phyloP scores from a whole-genome alignment of 768 basidiomycete species.

The Pisolithus albus region DNA sequence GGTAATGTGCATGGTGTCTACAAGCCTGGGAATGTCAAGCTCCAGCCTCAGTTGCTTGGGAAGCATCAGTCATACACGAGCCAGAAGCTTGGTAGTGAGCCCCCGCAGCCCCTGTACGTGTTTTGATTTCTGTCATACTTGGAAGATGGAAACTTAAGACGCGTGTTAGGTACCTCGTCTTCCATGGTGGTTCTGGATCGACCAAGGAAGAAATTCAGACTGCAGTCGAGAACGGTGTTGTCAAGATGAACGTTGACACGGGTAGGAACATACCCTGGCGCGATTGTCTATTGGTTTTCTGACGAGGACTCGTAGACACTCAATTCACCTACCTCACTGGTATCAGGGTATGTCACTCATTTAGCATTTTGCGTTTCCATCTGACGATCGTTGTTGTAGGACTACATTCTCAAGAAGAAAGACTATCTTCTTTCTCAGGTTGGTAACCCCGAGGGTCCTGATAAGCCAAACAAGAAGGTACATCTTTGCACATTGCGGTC shows the following conservation, averaged over 20 bases:
- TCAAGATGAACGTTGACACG: constrained; percentile 99
- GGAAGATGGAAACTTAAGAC: constrained; percentile 3
- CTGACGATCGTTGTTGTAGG: constrained; percentile 32
- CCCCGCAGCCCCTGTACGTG: constrained; percentile 75
- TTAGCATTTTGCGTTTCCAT: no score
- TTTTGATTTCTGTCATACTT: constrained; percentile 1
- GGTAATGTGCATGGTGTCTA: constrained; percentile 99
- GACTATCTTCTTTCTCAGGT: constrained; percentile 88
- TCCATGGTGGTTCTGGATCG: constrained; percentile 99
- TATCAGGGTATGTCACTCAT: constrained; percentile 50
- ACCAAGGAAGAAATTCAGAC: constrained; percentile 92
- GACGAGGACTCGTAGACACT: constrained; percentile 42
- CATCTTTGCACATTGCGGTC: neutral
- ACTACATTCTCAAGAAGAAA: constrained; percentile 81
- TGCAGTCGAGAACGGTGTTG: constrained; percentile 86
- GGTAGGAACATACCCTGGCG: constrained; percentile 26
- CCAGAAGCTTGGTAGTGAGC: constrained; percentile 56
- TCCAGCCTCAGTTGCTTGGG: constrained; percentile 84
- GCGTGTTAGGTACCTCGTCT: constrained; percentile 79
- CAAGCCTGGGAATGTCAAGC: constrained; percentile 95
- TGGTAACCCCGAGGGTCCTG: constrained; percentile 92
- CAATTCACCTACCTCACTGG: constrained; percentile 88
- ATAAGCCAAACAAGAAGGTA: constrained; percentile 99
- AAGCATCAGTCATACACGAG: constrained; percentile 82
- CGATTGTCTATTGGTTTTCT: neutral